Evolutionary conservation across 1,284 basidiomycete genomes (phyloP).

Genomic region (Malassezia japonica): DNA sequence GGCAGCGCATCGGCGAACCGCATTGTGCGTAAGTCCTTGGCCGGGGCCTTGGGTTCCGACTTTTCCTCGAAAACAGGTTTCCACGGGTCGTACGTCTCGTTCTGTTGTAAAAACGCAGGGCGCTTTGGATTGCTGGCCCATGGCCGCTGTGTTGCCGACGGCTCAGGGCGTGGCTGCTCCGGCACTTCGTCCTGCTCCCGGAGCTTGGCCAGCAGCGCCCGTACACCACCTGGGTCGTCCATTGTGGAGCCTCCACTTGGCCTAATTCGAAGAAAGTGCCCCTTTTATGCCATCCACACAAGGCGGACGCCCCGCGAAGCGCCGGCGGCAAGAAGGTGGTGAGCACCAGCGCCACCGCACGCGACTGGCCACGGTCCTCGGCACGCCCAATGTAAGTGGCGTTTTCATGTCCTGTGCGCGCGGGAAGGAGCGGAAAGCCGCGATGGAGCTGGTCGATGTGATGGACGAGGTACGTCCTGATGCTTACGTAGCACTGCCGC

Average conservation of each 20-base stretch:
- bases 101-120: not conserved
- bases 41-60: not conserved
- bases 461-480: slow-evolving; percentile 30
- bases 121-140: slow-evolving; percentile 3
- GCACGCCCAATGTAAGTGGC: slow-evolving; percentile 11
- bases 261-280: not conserved
- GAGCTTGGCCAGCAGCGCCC: slow-evolving; percentile 12
- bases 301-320: not conserved
- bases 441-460: slow-evolving; percentile 32
- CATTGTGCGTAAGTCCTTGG: not conserved
- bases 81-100: not conserved
- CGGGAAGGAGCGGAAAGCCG: slow-evolving; percentile 38
- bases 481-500: slow-evolving; percentile 4
- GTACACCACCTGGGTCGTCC: slow-evolving; percentile 16
- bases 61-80: not conserved
- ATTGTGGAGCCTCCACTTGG: not conserved
- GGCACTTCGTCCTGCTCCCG: slow-evolving; percentile 10
- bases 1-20: slow-evolving; percentile 2
- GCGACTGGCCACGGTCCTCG: not conserved
- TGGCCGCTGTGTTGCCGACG: not conserved
- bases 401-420: slow-evolving; percentile 37
- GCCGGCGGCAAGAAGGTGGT: not conserved
- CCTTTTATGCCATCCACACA: not conserved
- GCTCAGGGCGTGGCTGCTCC: not conserved
- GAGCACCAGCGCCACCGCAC: slow-evolving; percentile 13